A percentile compares a stretch with the other conserved stretches of the same genome.
Evolutionary conservation across 176 grass and related monocot species (phyloP).

Genomic region (Lolium multiflorum): DNA sequence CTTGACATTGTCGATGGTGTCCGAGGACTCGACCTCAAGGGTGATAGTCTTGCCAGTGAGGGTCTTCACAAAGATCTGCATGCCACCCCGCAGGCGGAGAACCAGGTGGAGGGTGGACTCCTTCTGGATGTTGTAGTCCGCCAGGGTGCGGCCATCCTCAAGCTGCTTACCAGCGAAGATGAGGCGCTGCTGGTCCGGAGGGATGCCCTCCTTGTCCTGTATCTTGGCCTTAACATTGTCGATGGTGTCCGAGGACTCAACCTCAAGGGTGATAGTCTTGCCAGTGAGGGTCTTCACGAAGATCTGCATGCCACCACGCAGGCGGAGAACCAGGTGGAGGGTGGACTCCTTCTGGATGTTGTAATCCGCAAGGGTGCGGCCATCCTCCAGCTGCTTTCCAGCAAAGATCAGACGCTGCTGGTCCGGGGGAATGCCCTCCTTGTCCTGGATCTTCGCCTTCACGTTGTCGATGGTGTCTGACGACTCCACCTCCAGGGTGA

Average conservation of each 20-base stretch:
- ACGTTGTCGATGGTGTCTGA: conserved; percentile 69
- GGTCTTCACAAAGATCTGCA: conserved; percentile 69
- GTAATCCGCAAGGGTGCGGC: conserved; percentile 65
- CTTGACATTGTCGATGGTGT: no score
- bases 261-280: conserved; percentile 87
- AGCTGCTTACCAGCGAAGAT: conserved; percentile 81
- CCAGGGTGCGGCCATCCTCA: conserved; percentile 62
- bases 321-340: background rate
- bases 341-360: conserved; percentile 88
- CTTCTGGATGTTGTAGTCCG: no score
- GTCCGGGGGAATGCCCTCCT: conserved; percentile 76
- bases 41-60: conserved; percentile 76
- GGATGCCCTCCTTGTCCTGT: conserved; percentile 90
- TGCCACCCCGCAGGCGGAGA: conserved; percentile 63
- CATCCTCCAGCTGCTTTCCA: conserved; percentile 73
- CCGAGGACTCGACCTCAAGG: conserved; percentile 44
- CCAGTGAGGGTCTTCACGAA: conserved; percentile 82
- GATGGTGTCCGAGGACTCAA: conserved; percentile 63
- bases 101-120: conserved; percentile 46
- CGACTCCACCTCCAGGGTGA: conserved; percentile 57
- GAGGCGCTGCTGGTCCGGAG: conserved; percentile 73
- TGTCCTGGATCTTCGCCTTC: conserved; percentile 84
- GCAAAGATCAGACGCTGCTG: conserved; percentile 75
- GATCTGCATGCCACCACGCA: conserved; percentile 63
- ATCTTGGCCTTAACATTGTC: conserved; percentile 86